Evolutionary conservation across 2,329 filamentous ascomycete species (phyloP).

Genomic region (Ascochyta clinopodiicola): DNA sequence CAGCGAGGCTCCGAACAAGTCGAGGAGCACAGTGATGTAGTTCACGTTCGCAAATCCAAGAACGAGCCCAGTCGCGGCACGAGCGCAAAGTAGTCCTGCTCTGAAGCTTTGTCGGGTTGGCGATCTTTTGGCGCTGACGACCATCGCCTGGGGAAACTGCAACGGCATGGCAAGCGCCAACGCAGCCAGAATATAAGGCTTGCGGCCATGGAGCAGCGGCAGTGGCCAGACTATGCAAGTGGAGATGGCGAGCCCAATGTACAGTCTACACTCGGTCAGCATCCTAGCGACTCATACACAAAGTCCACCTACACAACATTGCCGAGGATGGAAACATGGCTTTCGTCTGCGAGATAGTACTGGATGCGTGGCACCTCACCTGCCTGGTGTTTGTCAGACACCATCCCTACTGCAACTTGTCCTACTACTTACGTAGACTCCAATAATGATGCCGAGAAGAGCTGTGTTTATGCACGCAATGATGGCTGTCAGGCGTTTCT

Average conservation of each 20-base stretch:
- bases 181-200: slow-evolving; percentile 75
- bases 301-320: slow-evolving; percentile 64
- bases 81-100: slow-evolving; percentile 66
- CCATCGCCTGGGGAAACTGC: slow-evolving; percentile 76
- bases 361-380: slow-evolving; percentile 81
- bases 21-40: slow-evolving; percentile 72
- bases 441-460: slow-evolving; percentile 72
- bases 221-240: slow-evolving; percentile 77
- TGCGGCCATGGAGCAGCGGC: slow-evolving; percentile 76
- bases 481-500: slow-evolving; percentile 72
- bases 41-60: slow-evolving; percentile 82
- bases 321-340: slow-evolving; percentile 72
- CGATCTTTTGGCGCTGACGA: slow-evolving; percentile 64
- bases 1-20: slow-evolving; percentile 77
- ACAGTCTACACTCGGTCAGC: slow-evolving; percentile 56
- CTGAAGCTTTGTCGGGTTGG: slow-evolving; percentile 64
- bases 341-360: slow-evolving; percentile 74
- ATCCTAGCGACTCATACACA: not conserved
- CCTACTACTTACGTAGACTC: slow-evolving; percentile 65
- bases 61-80: slow-evolving; percentile 70
- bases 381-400: slow-evolving; percentile 49
- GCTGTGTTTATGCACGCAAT: slow-evolving; percentile 77
- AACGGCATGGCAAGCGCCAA: slow-evolving; percentile 74
- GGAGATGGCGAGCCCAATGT: slow-evolving; percentile 72
- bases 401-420: not conserved